Conservation (phyloP, 139 green algal species). For the Asterochloris sp. region DNA sequence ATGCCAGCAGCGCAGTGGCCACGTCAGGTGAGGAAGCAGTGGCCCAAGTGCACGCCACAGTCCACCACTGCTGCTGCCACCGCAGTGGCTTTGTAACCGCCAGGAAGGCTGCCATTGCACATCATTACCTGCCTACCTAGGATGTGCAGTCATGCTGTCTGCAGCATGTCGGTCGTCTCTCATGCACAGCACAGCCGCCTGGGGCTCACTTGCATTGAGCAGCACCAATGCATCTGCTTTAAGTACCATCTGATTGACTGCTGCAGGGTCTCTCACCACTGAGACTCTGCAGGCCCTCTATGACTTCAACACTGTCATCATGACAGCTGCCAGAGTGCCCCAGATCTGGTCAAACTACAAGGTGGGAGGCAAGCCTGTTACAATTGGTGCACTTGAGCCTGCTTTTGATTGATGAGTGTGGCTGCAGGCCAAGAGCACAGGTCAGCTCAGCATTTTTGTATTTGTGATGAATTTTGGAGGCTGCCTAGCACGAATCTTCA, state of each 20-base stretch:
- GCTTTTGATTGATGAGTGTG: too few relatives aligned
- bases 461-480: conserved; percentile 61
- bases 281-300: conserved; percentile 37
- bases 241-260: background rate
- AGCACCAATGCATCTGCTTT: background rate
- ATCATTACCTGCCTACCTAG: too few relatives aligned
- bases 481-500: conserved; percentile 69
- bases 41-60: too few relatives aligned
- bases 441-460: conserved; percentile 68
- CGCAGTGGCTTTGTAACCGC: too few relatives aligned
- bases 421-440: conserved; percentile 43
- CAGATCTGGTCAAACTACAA: conserved; percentile 64
- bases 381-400: too few relatives aligned
- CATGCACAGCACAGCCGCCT: background rate
- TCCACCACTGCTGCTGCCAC: too few relatives aligned
- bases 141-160: too few relatives aligned
- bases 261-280: conserved; percentile 34
- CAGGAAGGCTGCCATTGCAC: too few relatives aligned
- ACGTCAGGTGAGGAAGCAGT: too few relatives aligned
- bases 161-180: too few relatives aligned
- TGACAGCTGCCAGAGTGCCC: conserved; percentile 62
- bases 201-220: too few relatives aligned
- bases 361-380: conserved; percentile 3
- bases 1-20: too few relatives aligned
- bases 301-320: conserved; percentile 66